phyloP scores from a whole-genome alignment of 768 basidiomycete species.

The Mrakia gelida region DNA sequence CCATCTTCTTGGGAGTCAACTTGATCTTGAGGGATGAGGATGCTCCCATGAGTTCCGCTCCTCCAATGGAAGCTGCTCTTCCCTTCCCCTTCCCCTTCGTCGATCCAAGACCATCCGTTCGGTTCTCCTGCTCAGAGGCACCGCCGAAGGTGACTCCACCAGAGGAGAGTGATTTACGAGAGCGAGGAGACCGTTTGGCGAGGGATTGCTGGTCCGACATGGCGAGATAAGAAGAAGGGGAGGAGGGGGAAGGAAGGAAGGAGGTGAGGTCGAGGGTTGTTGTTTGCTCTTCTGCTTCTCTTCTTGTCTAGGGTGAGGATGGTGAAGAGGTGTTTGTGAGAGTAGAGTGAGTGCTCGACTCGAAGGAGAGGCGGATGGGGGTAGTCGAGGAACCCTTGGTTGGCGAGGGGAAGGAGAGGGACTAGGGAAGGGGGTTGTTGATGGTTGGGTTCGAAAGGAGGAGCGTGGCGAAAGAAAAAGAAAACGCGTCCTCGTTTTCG shows the following conservation, averaged over 20 bases:
- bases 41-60: not conserved
- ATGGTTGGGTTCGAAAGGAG: too few species aligned
- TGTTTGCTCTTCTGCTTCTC: too few species aligned
- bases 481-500: too few species aligned
- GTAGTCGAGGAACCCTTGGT: too few species aligned
- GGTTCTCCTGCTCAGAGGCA: not conserved
- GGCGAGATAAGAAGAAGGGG: not conserved
- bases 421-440: too few species aligned
- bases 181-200: not conserved
- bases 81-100: not conserved
- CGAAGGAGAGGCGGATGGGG: too few species aligned
- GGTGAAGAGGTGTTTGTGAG: too few species aligned
- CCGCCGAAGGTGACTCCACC: not conserved
- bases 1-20: constrained; percentile 21
- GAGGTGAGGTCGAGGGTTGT: not conserved
- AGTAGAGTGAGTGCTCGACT: too few species aligned
- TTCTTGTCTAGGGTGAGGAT: too few species aligned
- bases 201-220: not conserved
- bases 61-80: not conserved
- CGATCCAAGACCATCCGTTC: not conserved
- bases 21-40: not conserved
- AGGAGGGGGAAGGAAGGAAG: not conserved
- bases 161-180: not conserved
- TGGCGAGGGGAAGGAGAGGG: too few species aligned
- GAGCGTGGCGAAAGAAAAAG: too few species aligned